Conservation (phyloP, 2,329 filamentous ascomycete species). For the Xylariales sp. region DNA sequence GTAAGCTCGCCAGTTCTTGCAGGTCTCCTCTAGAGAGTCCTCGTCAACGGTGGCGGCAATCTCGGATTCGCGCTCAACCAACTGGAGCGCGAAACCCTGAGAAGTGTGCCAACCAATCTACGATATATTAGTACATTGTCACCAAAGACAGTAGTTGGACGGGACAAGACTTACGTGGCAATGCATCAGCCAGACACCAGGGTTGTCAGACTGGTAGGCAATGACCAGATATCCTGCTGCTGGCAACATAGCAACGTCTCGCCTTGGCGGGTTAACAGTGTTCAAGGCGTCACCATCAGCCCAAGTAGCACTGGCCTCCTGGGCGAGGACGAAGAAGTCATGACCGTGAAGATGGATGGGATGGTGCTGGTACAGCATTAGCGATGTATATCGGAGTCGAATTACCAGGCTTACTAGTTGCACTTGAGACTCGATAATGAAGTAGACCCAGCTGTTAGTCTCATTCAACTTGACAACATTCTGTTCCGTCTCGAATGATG, state of each 20-base stretch:
- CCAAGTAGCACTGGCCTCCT: slow-evolving; percentile 23
- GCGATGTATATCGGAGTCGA: too few relatives aligned
- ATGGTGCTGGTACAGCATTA: slow-evolving; percentile 19
- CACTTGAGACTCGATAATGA: slow-evolving; percentile 26
- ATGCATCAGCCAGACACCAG: slow-evolving; percentile 42
- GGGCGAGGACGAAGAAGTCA: slow-evolving; percentile 36
- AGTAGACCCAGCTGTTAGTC: slow-evolving; percentile 31
- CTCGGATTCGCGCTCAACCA: slow-evolving; percentile 34
- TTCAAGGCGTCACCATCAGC: slow-evolving; percentile 25
- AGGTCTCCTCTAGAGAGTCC: slow-evolving; percentile 23
- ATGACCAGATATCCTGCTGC: slow-evolving; percentile 42
- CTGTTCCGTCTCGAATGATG: slow-evolving; percentile 20
- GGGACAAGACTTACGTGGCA: slow-evolving; percentile 19
- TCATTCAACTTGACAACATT: slow-evolving; percentile 27
- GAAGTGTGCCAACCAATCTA: slow-evolving; percentile 47
- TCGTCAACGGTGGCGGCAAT: slow-evolving; percentile 20
- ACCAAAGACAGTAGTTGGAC: not conserved
- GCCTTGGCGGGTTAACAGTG: slow-evolving; percentile 40
- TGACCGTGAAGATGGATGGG: slow-evolving; percentile 42
- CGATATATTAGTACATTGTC: not conserved
- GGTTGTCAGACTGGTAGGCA: slow-evolving; percentile 48
- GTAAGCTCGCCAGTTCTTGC: slow-evolving; percentile 26
- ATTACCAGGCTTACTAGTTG: slow-evolving; percentile 17
- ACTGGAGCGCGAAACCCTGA: slow-evolving; percentile 48
- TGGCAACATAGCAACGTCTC: slow-evolving; percentile 45